Evolutionary conservation across 1,139 yeast genomes (phyloP).

Genomic region (Blastobotrys buckinghamii): DNA sequence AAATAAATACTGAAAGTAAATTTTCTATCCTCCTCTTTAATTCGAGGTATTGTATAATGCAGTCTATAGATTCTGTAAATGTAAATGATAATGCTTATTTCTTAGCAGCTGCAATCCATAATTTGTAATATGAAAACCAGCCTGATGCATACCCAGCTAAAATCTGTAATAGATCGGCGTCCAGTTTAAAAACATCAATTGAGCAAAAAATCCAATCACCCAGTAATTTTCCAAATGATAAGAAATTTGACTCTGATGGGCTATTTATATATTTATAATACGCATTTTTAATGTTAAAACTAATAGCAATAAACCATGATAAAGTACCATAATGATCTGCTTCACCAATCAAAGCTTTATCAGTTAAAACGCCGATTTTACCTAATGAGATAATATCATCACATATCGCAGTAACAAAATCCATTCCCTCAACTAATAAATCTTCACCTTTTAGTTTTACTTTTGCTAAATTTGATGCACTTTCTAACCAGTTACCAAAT

Average conservation of each 20-base stretch:
- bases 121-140: slow-evolving; percentile 25
- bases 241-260: slow-evolving; percentile 8
- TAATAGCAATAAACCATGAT: slow-evolving; percentile 28
- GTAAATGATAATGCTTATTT: too few species aligned
- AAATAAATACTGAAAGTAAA: too few species aligned
- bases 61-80: too few species aligned
- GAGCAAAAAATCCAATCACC: slow-evolving; percentile 28
- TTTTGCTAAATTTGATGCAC: slow-evolving; percentile 13
- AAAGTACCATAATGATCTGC: slow-evolving; percentile 27
- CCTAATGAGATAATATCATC: slow-evolving; percentile 30
- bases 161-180: slow-evolving; percentile 22
- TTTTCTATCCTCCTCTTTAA: too few species aligned
- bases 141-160: slow-evolving; percentile 27
- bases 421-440: slow-evolving; percentile 19
- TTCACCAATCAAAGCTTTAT: slow-evolving; percentile 14
- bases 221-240: slow-evolving; percentile 22
- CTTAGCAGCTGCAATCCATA: slow-evolving; percentile 22
- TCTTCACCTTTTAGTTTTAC: slow-evolving; percentile 9
- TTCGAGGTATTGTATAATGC: too few species aligned
- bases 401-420: slow-evolving; percentile 26
- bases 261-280: slow-evolving; percentile 10
- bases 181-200: slow-evolving; percentile 25
- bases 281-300: slow-evolving; percentile 20
- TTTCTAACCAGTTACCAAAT: slow-evolving; percentile 30
- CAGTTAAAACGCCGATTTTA: slow-evolving; percentile 25